Conservation (phyloP, 306 rosid species). For the Gillenia trifoliata region DNA sequence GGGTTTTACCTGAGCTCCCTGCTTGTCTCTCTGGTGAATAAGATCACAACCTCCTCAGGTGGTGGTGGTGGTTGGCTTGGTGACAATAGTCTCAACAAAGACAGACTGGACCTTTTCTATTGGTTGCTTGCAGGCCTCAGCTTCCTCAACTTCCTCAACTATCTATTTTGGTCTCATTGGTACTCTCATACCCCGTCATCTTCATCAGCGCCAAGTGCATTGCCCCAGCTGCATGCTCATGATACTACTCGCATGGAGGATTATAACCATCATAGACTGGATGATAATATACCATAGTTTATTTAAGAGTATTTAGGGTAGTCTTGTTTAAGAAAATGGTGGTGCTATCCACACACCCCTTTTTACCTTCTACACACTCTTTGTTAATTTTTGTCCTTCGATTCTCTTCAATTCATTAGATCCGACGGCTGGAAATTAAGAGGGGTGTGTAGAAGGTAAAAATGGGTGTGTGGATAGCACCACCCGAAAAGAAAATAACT, state of each 20-base stretch:
- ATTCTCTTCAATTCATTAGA: no score
- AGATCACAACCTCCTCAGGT: conserved; percentile 43
- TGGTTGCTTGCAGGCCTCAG: conserved; percentile 71
- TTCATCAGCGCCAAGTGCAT: conserved; percentile 17
- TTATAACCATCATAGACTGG: conserved; percentile 11
- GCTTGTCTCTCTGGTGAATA: conserved; percentile 67
- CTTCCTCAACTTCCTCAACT: conserved; percentile 75
- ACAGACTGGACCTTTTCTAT: conserved; percentile 85
- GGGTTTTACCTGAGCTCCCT: conserved; percentile 87
- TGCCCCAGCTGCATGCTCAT: background rate
- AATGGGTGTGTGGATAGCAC: no score
- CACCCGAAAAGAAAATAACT: background rate
- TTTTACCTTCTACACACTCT: no score
- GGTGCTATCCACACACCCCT: no score
- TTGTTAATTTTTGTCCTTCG: no score
- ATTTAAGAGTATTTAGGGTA: background rate
- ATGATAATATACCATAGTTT: conserved; percentile 24
- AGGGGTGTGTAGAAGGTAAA: no score
- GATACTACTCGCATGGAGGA: conserved; percentile 3
- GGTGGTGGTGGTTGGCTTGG: conserved; percentile 66
- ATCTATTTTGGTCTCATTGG: conserved; percentile 75
- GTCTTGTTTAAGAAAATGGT: no score
- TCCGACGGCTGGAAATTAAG: no score
- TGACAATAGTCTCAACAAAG: conserved; percentile 69
- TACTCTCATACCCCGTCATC: conserved; percentile 45